Conservation (phyloP, 116 monocot species). For the Cymodocea nodosa region DNA sequence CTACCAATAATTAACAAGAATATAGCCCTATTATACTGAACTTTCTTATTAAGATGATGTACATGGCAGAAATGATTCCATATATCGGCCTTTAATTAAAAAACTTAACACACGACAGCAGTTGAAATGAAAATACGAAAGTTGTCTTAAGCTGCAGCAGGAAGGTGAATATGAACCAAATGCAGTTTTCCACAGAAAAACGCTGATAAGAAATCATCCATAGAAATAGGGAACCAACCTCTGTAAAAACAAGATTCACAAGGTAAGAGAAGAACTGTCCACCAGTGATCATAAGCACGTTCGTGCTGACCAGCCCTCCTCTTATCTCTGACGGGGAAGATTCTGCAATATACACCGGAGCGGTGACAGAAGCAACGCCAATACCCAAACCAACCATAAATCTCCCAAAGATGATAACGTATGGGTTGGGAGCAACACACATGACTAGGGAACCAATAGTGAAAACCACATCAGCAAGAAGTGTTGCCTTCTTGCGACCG, state of each 20-base stretch:
- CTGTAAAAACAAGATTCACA: slow-evolving; percentile 91
- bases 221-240: slow-evolving; percentile 29
- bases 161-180: neutral
- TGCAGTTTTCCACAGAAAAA: neutral
- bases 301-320: slow-evolving; percentile 77
- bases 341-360: slow-evolving; percentile 95
- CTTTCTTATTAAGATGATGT: too few species aligned
- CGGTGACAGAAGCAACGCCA: slow-evolving; percentile 86
- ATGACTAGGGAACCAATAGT: slow-evolving; percentile 65
- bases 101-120: too few species aligned
- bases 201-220: neutral
- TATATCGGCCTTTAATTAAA: too few species aligned
- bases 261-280: slow-evolving; percentile 93
- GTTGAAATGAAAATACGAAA: too few species aligned
- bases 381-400: slow-evolving; percentile 76
- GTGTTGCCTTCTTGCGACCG: slow-evolving; percentile 79
- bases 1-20: neutral
- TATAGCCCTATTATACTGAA: too few species aligned
- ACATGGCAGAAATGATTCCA: too few species aligned
- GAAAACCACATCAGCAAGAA: slow-evolving; percentile 75
- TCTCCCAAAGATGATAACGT: slow-evolving; percentile 74
- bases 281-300: slow-evolving; percentile 94
- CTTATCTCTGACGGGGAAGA: slow-evolving; percentile 91
- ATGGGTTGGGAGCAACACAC: slow-evolving; percentile 69
- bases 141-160: neutral